Evolutionary conservation across 2,329 filamentous ascomycete species (phyloP).

Genomic region (Biscogniauxia marginata): DNA sequence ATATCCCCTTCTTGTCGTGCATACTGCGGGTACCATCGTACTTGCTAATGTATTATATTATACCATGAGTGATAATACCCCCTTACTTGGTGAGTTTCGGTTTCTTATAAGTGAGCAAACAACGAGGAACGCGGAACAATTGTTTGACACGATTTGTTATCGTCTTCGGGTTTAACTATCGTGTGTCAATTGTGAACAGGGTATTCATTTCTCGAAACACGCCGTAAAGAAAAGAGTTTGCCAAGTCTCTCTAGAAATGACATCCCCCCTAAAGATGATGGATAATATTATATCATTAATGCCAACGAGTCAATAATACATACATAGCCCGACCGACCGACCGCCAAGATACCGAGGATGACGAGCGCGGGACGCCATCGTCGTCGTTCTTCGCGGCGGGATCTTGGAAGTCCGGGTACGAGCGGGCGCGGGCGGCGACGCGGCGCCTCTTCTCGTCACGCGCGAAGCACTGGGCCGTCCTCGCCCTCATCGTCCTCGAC

Average conservation of each 20-base stretch:
- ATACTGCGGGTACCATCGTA: too few species aligned
- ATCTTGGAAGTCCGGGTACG: slow-evolving; percentile 8
- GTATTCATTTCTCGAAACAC: too few species aligned
- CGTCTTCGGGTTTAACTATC: too few species aligned
- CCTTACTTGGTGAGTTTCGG: slow-evolving; percentile 22
- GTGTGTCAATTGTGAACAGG: too few species aligned
- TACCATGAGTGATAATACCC: slow-evolving; percentile 22
- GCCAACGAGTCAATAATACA: too few species aligned
- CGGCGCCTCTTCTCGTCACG: slow-evolving; percentile 34
- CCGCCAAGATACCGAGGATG: neutral
- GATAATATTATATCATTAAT: too few species aligned
- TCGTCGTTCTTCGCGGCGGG: slow-evolving; percentile 1
- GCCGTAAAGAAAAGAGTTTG: too few species aligned
- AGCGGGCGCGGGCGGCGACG: slow-evolving; percentile 12
- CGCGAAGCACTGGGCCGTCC: slow-evolving; percentile 45
- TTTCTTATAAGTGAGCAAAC: slow-evolving; percentile 1
- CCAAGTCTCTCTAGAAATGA: too few species aligned
- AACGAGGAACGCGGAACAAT: too few species aligned
- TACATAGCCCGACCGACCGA: neutral
- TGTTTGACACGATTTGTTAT: too few species aligned
- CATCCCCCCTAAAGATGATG: too few species aligned
- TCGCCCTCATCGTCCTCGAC: slow-evolving; percentile 45
- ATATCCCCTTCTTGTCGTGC: too few species aligned
- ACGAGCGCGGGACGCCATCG: neutral
- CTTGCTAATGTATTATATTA: neutral